Conservation (phyloP, 371 early-diverging fungal genomes). For the Mortierella sp. region DNA sequence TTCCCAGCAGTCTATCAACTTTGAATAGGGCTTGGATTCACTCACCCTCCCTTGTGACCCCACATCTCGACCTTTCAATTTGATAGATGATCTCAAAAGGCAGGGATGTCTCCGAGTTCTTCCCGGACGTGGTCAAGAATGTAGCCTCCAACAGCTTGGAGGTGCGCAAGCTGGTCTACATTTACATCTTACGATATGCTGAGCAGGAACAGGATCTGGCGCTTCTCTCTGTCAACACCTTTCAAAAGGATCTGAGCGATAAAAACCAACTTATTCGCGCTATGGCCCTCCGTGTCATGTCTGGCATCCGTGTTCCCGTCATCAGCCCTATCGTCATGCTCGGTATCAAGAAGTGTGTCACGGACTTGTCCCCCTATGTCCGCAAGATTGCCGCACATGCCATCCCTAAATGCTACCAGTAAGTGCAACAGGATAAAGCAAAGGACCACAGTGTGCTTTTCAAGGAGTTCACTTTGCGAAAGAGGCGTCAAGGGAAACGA, state of each 20-base stretch:
- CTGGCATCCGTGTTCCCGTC: slow-evolving; percentile 92
- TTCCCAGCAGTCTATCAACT: neutral
- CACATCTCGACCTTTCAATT: neutral
- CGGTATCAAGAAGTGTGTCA: slow-evolving; percentile 87
- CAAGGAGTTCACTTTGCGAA: neutral
- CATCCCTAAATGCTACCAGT: slow-evolving; percentile 90
- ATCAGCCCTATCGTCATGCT: slow-evolving; percentile 92
- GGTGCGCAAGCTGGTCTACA: slow-evolving; percentile 94
- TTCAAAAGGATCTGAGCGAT: slow-evolving; percentile 96
- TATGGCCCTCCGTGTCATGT: slow-evolving; percentile 96
- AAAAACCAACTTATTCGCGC: slow-evolving; percentile 93
- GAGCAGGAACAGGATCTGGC: slow-evolving; percentile 96
- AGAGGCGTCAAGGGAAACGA: neutral
- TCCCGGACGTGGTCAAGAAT: slow-evolving; percentile 97
- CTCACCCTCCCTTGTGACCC: neutral
- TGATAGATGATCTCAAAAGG: slow-evolving; percentile 91
- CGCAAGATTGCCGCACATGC: slow-evolving; percentile 94
- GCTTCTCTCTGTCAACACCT: slow-evolving; percentile 94
- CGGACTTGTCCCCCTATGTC: slow-evolving; percentile 94
- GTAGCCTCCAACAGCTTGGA: slow-evolving; percentile 93
- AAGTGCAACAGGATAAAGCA: slow-evolving; percentile 16
- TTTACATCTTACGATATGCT: slow-evolving; percentile 93
- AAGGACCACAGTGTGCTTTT: neutral
- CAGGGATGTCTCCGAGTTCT: slow-evolving; percentile 91
- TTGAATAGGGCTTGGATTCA: neutral